A percentile compares a stretch with the other conserved stretches of the same genome.
Evolutionary conservation across 441 rosid genomes (phyloP).

Genomic region (Croton laevigatus): DNA sequence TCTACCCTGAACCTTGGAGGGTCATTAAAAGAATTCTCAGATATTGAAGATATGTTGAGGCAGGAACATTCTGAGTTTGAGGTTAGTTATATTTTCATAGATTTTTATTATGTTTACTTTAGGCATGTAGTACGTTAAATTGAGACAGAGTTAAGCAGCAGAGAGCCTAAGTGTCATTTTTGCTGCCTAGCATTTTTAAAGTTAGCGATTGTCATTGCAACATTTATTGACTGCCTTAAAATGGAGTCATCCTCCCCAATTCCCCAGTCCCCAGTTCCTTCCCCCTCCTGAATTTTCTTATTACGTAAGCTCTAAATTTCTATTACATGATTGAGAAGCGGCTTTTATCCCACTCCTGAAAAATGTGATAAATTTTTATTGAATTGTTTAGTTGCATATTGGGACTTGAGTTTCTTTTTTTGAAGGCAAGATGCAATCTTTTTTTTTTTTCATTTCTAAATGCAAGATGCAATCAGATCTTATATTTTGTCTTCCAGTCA

Average conservation of each 20-base stretch:
- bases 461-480: background rate
- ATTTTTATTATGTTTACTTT: background rate
- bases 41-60: conserved; percentile 64
- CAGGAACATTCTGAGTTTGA: conserved; percentile 55
- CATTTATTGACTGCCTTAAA: background rate
- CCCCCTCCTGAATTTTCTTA: background rate
- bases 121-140: background rate
- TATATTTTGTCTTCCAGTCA: background rate
- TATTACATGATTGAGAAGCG: background rate
- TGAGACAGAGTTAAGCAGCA: background rate
- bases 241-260: background rate
- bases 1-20: conserved; percentile 46
- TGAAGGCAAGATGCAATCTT: background rate
- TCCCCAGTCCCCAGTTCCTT: no score
- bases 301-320: background rate
- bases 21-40: conserved; percentile 47
- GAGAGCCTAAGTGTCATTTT: background rate
- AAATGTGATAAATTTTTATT: background rate
- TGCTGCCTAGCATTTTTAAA: background rate
- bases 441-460: background rate
- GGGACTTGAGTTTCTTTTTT: background rate
- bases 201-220: background rate
- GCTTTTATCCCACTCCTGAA: background rate
- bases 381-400: background rate
- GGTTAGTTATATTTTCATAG: conserved; percentile 46